Evolutionary conservation across 768 basidiomycete species (phyloP).

Genomic region (Floccularia luteovirens): DNA sequence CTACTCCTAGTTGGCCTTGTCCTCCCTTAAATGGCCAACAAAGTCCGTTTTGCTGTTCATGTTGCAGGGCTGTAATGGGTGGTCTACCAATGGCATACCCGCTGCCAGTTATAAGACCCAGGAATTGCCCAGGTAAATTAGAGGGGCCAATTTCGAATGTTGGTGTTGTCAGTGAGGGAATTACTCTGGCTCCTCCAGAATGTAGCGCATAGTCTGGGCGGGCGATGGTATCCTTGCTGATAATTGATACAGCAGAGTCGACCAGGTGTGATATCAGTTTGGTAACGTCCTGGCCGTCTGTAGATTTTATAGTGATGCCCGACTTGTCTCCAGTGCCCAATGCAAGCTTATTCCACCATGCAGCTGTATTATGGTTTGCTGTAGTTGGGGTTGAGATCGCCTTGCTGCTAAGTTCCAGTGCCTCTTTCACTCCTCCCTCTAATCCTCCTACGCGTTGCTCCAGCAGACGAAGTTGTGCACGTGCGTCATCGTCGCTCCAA

Average conservation of each 20-base stretch:
- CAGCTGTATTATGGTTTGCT: conserved; percentile 19
- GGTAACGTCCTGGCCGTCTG: conserved; percentile 67
- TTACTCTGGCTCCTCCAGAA: conserved; percentile 72
- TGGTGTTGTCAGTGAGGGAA: conserved; percentile 78
- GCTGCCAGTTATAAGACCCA: conserved; percentile 53
- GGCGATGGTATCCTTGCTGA: conserved; percentile 71
- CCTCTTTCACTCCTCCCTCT: conserved; percentile 63
- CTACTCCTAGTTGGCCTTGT: conserved; percentile 77
- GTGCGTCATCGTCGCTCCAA: conserved; percentile 2
- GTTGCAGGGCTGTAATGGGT: conserved; percentile 83
- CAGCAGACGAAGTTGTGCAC: conserved; percentile 14
- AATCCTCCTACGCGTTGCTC: conserved; percentile 57
- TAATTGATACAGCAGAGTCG: conserved; percentile 60
- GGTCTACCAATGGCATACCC: conserved; percentile 66
- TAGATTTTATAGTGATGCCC: conserved; percentile 57
- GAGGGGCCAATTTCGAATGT: conserved; percentile 62
- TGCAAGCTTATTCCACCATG: conserved; percentile 69
- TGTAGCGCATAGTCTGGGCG: conserved; percentile 82
- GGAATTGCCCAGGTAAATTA: conserved; percentile 36
- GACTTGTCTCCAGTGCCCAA: conserved; percentile 30
- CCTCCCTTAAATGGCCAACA: conserved; percentile 91
- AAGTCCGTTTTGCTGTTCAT: conserved; percentile 73
- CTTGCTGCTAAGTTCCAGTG: conserved; percentile 57
- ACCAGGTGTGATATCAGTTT: conserved; percentile 70
- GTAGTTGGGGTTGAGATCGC: conserved; percentile 22